Evolutionary conservation across 129 eudicot species (phyloP).

Genomic region (Calendula officinalis): DNA sequence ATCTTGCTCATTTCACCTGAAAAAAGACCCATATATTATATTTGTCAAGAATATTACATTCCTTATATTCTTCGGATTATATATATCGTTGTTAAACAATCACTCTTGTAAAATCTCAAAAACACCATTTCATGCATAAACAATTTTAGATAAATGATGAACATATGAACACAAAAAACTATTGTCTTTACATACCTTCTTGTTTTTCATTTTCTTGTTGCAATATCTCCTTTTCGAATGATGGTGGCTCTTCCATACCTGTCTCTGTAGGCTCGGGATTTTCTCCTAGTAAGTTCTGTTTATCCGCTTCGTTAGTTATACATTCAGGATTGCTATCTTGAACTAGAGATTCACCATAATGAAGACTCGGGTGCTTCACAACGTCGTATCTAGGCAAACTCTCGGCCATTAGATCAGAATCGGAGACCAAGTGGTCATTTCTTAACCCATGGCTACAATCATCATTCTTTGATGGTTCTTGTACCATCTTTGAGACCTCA

Average conservation of each 20-base stretch:
- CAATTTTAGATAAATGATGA: too few relatives aligned
- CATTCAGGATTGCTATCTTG: conserved; percentile 25
- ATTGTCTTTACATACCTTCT: conserved; percentile 17
- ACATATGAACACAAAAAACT: too few relatives aligned
- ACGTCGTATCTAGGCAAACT: conserved; percentile 19
- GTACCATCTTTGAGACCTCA: conserved; percentile 40
- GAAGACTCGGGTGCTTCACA: conserved; percentile 6
- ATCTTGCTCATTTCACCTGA: conserved; percentile 30
- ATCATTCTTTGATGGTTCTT: conserved; percentile 26
- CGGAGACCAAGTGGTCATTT: conserved; percentile 17
- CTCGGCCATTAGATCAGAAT: conserved; percentile 27
- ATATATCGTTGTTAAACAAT: too few relatives aligned
- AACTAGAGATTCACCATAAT: conserved; percentile 9
- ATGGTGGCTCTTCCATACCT: conserved; percentile 16
- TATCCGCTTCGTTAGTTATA: background rate
- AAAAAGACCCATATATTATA: conserved; percentile 8
- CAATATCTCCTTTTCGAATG: conserved; percentile 14
- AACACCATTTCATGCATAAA: too few relatives aligned
- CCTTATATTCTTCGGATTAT: too few relatives aligned
- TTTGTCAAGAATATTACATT: too few relatives aligned
- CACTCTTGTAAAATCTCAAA: too few relatives aligned
- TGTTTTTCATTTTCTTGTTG: conserved; percentile 15
- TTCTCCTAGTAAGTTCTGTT: conserved; percentile 14
- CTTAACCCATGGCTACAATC: conserved; percentile 17
- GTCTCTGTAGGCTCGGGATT: conserved; percentile 14